Evolutionary conservation across 148 eudicot genomes (phyloP), one percentile per base, ranked within the genome.

Genomic region (Heliosperma pusillum): DNA sequence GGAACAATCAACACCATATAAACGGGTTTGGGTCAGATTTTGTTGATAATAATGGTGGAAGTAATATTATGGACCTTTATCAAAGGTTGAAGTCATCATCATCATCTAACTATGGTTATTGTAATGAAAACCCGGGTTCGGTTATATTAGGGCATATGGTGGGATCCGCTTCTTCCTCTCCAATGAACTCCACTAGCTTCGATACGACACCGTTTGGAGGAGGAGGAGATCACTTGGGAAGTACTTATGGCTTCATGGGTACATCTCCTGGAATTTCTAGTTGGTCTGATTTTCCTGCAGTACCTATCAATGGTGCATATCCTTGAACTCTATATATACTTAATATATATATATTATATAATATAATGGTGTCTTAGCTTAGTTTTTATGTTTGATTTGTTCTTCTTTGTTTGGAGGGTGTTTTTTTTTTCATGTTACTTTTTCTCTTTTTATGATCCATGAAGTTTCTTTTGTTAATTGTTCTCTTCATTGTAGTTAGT

Each of bases 281-380:
- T 16, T 86, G 93, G 96, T 81, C 86, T 50, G 93, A 89, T 66
- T 84, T 82, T 60, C 83, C 89, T 24, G 83, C 92, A 56, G 74
- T 72, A 19, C 83, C 83, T 66, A 76, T 85, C 19, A 80, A 86
- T 76, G 92, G 88, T 83, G 90, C 96, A 74, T 91, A 83, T 78
- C 89, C 83, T 77, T 88, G 42, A 80, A 60, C n/a, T 22, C 19
- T 56, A 30, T 44, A 70, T 40, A 53, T 62, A 65, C 42, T 45
- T 29, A 6, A 40, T 42, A 47, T 79, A 27, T 78, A 52, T 22
- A 69, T 53, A 45, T 27, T 2, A 66, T 66, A 19, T 16, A 8
- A 66, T 7, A n/a, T 47, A 58, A 76, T 58, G 47, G 45, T 74
- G 73, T 72, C 55, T 15, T 50, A 80, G 71, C 25, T 62, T 80